Percentiles rank a stretch among this genome's conserved stretches.
These are phyloP conservation scores for Cercospora janseana DNA, from an alignment of 2,329 filamentous ascomycete species.

Conservation along the genomic window DNA sequence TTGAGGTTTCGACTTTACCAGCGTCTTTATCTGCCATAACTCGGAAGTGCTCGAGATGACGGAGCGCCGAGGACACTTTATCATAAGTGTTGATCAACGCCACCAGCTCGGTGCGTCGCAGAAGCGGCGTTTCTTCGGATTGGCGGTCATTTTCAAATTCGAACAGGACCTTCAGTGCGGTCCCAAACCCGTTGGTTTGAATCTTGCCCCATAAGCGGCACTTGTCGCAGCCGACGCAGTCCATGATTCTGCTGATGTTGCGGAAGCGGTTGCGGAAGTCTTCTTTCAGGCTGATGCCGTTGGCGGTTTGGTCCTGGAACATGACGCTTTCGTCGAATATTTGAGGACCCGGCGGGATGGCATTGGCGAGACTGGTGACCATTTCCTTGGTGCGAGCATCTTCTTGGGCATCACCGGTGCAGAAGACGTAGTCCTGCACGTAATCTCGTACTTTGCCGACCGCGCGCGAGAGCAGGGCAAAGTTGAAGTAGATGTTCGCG, in stretches of 20 bases:
- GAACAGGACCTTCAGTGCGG: constrained; percentile 91
- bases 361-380: constrained; percentile 71
- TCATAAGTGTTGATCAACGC: constrained; percentile 93
- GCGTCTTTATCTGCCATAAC: constrained; percentile 44
- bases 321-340: constrained; percentile 95
- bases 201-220: constrained; percentile 97
- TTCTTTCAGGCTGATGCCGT: constrained; percentile 75
- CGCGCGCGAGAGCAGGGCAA: constrained; percentile 87
- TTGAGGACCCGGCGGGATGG: constrained; percentile 63
- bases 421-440: constrained; percentile 83
- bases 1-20: constrained; percentile 22
- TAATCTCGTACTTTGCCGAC: constrained; percentile 85
- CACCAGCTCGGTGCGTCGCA: constrained; percentile 88
- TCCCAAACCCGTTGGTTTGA: constrained; percentile 91
- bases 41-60: constrained; percentile 71
- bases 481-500: constrained; percentile 99
- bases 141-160: constrained; percentile 74
- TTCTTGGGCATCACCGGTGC: constrained; percentile 77
- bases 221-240: constrained; percentile 98
- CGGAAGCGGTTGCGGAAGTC: constrained; percentile 97
- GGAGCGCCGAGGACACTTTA: constrained; percentile 76
- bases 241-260: constrained; percentile 95
- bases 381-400: constrained; percentile 77
- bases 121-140: constrained; percentile 58
- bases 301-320: constrained; percentile 64